Evolutionary conservation across 1,139 yeast species (phyloP).

Genomic region (Kluyveromyces sp.): DNA sequence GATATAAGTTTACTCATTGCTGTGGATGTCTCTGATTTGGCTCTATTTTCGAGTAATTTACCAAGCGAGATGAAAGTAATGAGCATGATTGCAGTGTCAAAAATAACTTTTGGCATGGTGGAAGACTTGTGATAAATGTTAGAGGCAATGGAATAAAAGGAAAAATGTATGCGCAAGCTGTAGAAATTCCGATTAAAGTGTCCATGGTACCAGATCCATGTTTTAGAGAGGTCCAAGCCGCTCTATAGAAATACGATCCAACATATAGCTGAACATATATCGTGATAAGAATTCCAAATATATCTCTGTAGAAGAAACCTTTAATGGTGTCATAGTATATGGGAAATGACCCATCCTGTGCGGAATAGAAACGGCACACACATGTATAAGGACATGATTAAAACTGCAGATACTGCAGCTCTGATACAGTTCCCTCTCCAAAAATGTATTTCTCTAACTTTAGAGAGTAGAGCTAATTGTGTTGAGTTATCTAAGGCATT

Average conservation of each 20-base stretch:
- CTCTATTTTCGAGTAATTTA: constrained; percentile 82
- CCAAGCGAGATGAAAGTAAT: constrained; percentile 79
- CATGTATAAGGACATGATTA: constrained; percentile 24
- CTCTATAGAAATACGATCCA: constrained; percentile 58
- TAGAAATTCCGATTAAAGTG: constrained; percentile 76
- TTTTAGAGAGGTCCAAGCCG: constrained; percentile 56
- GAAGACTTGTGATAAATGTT: constrained; percentile 31
- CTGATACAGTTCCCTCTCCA: constrained; percentile 56
- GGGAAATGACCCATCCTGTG: constrained; percentile 15
- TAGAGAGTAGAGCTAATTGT: constrained; percentile 62
- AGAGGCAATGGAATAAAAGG: constrained; percentile 50
- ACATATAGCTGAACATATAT: constrained; percentile 56
- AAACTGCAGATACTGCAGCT: constrained; percentile 28
- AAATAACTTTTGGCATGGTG: constrained; percentile 60
- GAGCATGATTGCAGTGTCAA: constrained; percentile 85
- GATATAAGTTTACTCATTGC: constrained; percentile 77
- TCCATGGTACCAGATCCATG: constrained; percentile 93
- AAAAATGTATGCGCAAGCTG: constrained; percentile 68
- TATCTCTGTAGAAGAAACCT: constrained; percentile 52
- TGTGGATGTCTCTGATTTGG: constrained; percentile 88
- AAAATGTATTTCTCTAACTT: constrained; percentile 60
- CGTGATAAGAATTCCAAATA: constrained; percentile 56
- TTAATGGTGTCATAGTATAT: constrained; percentile 28
- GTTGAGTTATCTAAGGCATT: constrained; percentile 25
- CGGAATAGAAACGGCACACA: constrained; percentile 22